A percentile compares a stretch with the other conserved stretches of the same genome.
Evolutionary conservation across 2,329 filamentous ascomycete species (phyloP).

Genomic region (Hysterium pulicare): DNA sequence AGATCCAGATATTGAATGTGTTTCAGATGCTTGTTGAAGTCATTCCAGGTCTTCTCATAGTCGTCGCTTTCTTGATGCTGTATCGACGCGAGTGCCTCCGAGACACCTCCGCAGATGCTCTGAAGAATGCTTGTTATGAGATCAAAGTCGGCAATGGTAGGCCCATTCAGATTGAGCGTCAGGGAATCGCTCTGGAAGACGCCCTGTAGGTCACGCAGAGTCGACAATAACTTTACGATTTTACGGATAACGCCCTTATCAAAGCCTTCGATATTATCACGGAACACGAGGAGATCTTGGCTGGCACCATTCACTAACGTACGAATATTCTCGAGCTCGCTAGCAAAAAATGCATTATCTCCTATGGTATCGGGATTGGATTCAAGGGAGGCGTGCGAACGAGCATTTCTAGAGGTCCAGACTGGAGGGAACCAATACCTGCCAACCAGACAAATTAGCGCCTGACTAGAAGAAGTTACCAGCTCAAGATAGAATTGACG

Average conservation of each 20-base stretch:
- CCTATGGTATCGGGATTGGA: too few species aligned
- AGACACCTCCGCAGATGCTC: constrained; percentile 18
- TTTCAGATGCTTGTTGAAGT: constrained; percentile 21
- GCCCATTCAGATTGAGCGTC: constrained; percentile 6
- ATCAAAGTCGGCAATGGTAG: constrained; percentile 15
- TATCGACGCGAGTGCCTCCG: constrained; percentile 19
- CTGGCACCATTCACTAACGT: too few species aligned
- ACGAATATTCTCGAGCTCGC: too few species aligned
- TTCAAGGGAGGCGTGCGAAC: too few species aligned
- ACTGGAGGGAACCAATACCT: too few species aligned
- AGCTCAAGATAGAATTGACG: too few species aligned
- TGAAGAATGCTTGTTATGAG: constrained; percentile 24
- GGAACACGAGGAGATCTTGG: constrained; percentile 14
- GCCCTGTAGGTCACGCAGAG: constrained; percentile 14
- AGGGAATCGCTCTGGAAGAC: constrained; percentile 9
- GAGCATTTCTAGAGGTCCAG: too few species aligned
- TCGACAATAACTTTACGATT: constrained; percentile 15
- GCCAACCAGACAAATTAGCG: too few species aligned
- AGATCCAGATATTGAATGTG: constrained; percentile 10
- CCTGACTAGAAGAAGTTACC: too few species aligned
- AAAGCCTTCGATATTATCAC: constrained; percentile 14
- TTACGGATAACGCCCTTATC: constrained; percentile 11
- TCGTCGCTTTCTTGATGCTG: constrained; percentile 13
- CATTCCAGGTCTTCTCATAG: constrained; percentile 20
- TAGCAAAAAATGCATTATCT: too few species aligned